Evolutionary conservation across 495 filamentous ascomycete genomes (phyloP).

Genomic region (Thermochaetoides thermophila): DNA sequence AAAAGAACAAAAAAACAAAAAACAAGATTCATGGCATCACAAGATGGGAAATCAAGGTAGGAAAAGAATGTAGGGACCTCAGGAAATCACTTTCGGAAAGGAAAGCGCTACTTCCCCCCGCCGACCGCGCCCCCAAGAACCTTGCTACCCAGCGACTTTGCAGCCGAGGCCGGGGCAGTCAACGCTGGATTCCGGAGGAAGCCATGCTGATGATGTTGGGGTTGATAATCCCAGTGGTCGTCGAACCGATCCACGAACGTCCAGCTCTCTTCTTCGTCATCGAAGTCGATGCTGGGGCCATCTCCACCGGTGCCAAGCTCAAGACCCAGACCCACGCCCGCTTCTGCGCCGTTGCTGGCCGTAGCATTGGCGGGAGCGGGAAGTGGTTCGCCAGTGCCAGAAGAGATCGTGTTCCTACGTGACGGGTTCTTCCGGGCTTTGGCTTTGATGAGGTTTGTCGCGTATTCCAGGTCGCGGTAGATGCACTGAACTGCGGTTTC

Average conservation of each 20-base stretch:
- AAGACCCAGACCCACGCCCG: too few species aligned
- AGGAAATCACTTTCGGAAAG: too few species aligned
- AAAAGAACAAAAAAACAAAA: too few species aligned
- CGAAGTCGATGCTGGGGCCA: too few species aligned
- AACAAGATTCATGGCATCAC: too few species aligned
- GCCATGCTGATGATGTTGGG: too few species aligned
- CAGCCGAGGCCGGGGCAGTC: not conserved
- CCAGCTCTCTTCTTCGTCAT: constrained; percentile 35
- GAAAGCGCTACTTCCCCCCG: too few species aligned
- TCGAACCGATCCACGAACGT: constrained; percentile 34
- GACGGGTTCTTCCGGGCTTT: constrained; percentile 33
- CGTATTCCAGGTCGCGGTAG: constrained; percentile 92
- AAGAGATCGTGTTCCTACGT: constrained; percentile 24
- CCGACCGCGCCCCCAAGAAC: constrained; percentile 6
- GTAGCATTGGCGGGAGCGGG: not conserved
- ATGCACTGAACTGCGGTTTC: constrained; percentile 79
- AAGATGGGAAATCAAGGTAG: too few species aligned
- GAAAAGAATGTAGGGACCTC: too few species aligned
- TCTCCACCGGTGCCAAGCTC: too few species aligned
- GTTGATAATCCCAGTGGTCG: too few species aligned
- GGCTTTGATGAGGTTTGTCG: constrained; percentile 65
- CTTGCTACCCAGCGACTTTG: constrained; percentile 2
- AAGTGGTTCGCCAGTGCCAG: not conserved
- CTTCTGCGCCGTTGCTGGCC: not conserved
- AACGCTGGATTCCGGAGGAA: too few species aligned